Base-by-base conservation (phyloP, 1,284 basidiomycete species). In the Somion occarium region DNA sequence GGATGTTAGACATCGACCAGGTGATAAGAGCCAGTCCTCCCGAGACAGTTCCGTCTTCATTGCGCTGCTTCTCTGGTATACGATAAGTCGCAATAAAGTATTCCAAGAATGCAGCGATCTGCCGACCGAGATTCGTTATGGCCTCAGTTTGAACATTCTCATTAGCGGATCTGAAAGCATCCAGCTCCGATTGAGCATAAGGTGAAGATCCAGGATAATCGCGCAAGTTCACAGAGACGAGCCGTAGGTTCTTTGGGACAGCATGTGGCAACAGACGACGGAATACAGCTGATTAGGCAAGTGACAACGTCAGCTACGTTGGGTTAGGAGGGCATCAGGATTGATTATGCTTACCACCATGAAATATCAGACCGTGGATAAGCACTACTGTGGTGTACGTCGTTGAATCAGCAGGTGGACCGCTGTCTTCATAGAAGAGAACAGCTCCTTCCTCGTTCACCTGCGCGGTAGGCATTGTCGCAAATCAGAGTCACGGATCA, bases 181-280 rank as follows among this genome's bases (percentile, higher is more conserved):
- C 50, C 23, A 56, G 51, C 38, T 60, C 57, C 19, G 45, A 48
- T 2, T 47, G 23, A 5, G 59, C 39, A 46, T 49, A 57, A 5
- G 41, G 44, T 15, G 57, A 53, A 2, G 59, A 58, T 20, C 50
- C 51, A 19, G 54, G 53, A 38, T 58, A 58, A 52, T 58, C 57
- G 5, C 59, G 54, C 46, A 53, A 48, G 42, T 60, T 58, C 13
- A 60, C 23, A 26, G 44, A 27, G 39, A 59, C 49, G 44, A 59
- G 13, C 12, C 58, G 58, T 3, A 59, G 18, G 37, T 54, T 51
- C 38, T 54, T 20, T 15, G 20, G 5, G 15, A 25, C 4, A 12
- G 56, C 54, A 44, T 47, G 46, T 1, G 58, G 58, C 4, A 56
- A n/a, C 3, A 59, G 43, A 3, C 48, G 54, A 3, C 34, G 25